These are phyloP conservation scores for Alternaria sp. DNA, from an alignment of 2,329 filamentous ascomycete genomes.

Conservation along the genomic window DNA sequence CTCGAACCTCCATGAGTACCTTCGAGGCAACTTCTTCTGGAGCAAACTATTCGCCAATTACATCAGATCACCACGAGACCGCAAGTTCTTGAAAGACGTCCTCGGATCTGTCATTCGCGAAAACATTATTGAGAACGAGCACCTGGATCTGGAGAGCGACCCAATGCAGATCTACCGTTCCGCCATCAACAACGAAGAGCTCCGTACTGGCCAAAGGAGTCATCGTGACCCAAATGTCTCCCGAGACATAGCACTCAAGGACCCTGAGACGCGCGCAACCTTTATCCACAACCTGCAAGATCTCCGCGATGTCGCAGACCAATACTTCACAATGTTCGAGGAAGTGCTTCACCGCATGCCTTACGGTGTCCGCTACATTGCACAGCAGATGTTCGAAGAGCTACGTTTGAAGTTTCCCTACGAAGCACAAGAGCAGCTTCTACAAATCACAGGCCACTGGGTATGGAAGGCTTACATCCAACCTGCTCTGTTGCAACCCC, in stretches of 20 bases:
- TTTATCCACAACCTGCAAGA: conserved; percentile 97
- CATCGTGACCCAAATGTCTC: conserved; percentile 83
- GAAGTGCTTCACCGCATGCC: conserved; percentile 88
- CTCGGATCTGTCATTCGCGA: conserved; percentile 86
- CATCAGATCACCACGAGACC: conserved; percentile 87
- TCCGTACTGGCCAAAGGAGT: conserved; percentile 87
- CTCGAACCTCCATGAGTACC: conserved; percentile 79
- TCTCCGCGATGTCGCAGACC: conserved; percentile 91
- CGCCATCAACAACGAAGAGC: conserved; percentile 95
- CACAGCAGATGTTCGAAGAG: conserved; percentile 83
- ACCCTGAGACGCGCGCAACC: conserved; percentile 87
- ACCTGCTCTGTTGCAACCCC: conserved; percentile 86
- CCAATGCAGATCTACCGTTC: conserved; percentile 97
- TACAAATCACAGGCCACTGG: conserved; percentile 90
- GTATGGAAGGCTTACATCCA: conserved; percentile 94
- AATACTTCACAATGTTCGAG: conserved; percentile 83
- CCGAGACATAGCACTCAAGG: conserved; percentile 92
- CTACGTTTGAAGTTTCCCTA: conserved; percentile 80
- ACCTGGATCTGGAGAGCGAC: conserved; percentile 92
- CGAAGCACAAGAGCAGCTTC: conserved; percentile 78
- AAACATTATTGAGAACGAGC: conserved; percentile 91
- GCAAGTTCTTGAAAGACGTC: conserved; percentile 89
- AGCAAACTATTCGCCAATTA: conserved; percentile 86
- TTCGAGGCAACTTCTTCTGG: conserved; percentile 94
- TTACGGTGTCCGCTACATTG: conserved; percentile 89